Conservation (phyloP, 2,329 filamentous ascomycete genomes). For the Dothistroma pini region DNA sequence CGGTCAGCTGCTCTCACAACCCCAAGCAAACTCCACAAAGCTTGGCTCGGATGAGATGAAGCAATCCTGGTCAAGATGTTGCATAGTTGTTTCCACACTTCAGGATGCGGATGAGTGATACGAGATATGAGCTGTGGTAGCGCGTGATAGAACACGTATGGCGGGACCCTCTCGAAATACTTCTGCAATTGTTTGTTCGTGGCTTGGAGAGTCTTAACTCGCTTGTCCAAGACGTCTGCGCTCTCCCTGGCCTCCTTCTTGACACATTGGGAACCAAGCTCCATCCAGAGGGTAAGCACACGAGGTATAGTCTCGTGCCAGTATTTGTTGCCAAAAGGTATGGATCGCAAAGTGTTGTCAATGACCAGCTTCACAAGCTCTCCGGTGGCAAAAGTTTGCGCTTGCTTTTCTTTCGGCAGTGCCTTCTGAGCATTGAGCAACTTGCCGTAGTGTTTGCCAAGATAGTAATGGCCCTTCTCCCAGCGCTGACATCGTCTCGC, state of each 20-base stretch:
- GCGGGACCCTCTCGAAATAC: slow-evolving; percentile 67
- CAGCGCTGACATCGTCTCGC: slow-evolving; percentile 67
- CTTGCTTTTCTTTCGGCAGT: slow-evolving; percentile 70
- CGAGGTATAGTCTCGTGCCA: slow-evolving; percentile 92
- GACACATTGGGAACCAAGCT: slow-evolving; percentile 69
- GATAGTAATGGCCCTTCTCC: slow-evolving; percentile 97
- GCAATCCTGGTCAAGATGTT: slow-evolving; percentile 85
- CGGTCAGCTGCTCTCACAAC: slow-evolving; percentile 76
- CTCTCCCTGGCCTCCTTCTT: slow-evolving; percentile 43
- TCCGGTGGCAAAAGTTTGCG: slow-evolving; percentile 58
- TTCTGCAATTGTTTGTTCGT: slow-evolving; percentile 75
- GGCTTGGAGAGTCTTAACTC: slow-evolving; percentile 63
- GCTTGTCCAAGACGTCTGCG: slow-evolving; percentile 45
- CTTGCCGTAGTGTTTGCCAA: slow-evolving; percentile 97
- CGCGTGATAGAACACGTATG: slow-evolving; percentile 76
- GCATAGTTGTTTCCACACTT: slow-evolving; percentile 72
- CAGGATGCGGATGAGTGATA: slow-evolving; percentile 78
- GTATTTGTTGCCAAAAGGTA: slow-evolving; percentile 89
- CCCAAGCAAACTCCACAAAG: slow-evolving; percentile 85
- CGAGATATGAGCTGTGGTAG: slow-evolving; percentile 93
- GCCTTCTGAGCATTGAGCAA: slow-evolving; percentile 83
- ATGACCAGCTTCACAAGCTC: slow-evolving; percentile 85
- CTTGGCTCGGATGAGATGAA: slow-evolving; percentile 80
- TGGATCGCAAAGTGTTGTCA: slow-evolving; percentile 85
- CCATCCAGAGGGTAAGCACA: slow-evolving; percentile 88